Percentiles rank a stretch among this genome's conserved stretches.
Conservation (phyloP, 2,329 filamentous ascomycete species). For the Alternaria brassicae region DNA sequence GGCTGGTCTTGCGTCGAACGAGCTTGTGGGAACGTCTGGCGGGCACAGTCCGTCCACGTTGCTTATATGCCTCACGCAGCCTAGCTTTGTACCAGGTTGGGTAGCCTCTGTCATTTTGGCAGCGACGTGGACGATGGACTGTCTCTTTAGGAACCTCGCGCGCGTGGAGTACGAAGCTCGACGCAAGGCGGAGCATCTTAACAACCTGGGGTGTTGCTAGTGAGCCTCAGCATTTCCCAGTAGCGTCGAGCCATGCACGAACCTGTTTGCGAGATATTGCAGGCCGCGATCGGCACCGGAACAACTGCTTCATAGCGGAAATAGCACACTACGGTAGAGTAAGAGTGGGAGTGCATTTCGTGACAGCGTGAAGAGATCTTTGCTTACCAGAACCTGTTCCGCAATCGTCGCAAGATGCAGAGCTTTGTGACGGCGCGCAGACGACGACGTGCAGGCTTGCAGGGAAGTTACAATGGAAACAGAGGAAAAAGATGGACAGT, state of each 20-base stretch:
- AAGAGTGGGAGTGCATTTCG: neutral
- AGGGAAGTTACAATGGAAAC: neutral
- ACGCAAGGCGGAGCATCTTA: neutral
- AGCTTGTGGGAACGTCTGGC: neutral
- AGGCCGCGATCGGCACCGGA: neutral
- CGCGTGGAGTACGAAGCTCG: neutral
- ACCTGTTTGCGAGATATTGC: neutral
- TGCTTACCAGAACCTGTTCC: neutral
- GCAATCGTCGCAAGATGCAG: neutral
- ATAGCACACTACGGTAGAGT: neutral
- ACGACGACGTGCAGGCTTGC: neutral
- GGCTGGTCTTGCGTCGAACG: neutral
- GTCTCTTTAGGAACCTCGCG: neutral
- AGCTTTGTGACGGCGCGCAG: neutral
- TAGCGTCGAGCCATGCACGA: neutral
- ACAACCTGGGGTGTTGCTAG: neutral
- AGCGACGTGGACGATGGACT: neutral
- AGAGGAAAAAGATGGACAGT: neutral
- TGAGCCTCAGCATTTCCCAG: neutral
- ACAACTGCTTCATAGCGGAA: neutral
- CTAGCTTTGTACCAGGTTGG: neutral
- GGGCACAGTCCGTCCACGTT: neutral
- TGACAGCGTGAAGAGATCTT: neutral
- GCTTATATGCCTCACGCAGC: neutral
- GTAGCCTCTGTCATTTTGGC: neutral